A percentile compares a stretch with the other conserved stretches of the same genome.
These are phyloP conservation scores for Antrodiella citrinella DNA, from an alignment of 768 basidiomycete species.

Conservation along the genomic window DNA sequence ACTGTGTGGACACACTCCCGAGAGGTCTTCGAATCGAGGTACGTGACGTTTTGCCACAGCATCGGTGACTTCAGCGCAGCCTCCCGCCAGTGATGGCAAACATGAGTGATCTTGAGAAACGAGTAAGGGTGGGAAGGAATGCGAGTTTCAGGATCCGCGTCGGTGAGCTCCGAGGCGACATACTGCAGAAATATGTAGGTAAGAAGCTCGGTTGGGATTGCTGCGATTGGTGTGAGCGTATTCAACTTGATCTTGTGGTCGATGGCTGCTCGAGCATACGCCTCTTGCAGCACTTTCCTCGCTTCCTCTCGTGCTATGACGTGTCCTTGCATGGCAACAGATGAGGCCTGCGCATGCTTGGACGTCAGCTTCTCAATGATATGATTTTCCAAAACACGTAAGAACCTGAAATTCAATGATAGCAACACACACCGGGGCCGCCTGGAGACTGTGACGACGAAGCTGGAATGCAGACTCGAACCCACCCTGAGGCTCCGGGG, in stretches of 20 bases:
- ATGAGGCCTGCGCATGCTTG: neutral
- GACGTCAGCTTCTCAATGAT: neutral
- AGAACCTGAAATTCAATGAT: neutral
- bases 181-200: neutral
- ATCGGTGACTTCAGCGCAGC: neutral
- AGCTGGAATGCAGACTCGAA: too few relatives aligned
- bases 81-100: slow-evolving; percentile 2
- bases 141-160: too few relatives aligned
- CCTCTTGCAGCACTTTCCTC: neutral
- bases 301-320: neutral
- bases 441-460: too few relatives aligned
- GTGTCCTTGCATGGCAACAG: neutral
- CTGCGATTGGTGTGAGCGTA: neutral
- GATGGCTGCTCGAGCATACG: neutral
- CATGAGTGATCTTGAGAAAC: slow-evolving; percentile 2
- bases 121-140: neutral
- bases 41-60: too few relatives aligned
- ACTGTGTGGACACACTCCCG: too few relatives aligned
- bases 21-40: too few relatives aligned
- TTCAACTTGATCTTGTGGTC: too few relatives aligned
- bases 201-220: neutral
- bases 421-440: too few relatives aligned
- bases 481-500: too few relatives aligned
- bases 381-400: neutral
- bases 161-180: too few relatives aligned